phyloP scores from a whole-genome alignment of 2,329 filamentous ascomycete genomes.

The Alternaria sp. region DNA sequence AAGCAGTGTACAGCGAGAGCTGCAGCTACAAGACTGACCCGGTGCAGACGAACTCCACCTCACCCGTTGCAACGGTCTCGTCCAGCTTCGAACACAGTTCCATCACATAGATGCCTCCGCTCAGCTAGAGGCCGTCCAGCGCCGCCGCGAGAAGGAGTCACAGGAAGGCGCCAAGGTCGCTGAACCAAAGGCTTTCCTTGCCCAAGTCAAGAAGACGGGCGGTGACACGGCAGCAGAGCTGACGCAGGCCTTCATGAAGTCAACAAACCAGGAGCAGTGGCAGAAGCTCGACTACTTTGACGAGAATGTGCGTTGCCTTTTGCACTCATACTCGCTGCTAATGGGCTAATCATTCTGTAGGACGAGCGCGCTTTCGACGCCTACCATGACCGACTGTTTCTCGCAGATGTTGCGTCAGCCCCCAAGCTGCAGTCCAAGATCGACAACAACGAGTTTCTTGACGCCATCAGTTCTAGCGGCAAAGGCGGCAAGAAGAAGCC shows the following conservation, averaged over 20 bases:
- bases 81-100: constrained; percentile 89
- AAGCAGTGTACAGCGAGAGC: constrained; percentile 45
- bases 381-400: constrained; percentile 77
- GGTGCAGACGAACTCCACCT: constrained; percentile 80
- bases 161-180: constrained; percentile 54
- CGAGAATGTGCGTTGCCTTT: constrained; percentile 68
- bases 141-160: constrained; percentile 57
- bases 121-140: constrained; percentile 70
- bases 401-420: constrained; percentile 54
- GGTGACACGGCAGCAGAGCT: constrained; percentile 73
- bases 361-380: constrained; percentile 76
- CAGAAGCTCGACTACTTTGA: constrained; percentile 80
- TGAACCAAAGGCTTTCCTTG: constrained; percentile 80
- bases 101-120: constrained; percentile 88
- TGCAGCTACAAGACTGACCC: constrained; percentile 14
- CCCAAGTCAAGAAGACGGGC: constrained; percentile 81
- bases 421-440: constrained; percentile 64
- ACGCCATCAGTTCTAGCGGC: constrained; percentile 66
- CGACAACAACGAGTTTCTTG: constrained; percentile 67
- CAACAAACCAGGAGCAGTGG: constrained; percentile 86
- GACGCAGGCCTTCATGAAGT: constrained; percentile 78
- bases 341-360: constrained; percentile 34
- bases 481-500: constrained; percentile 53
- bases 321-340: constrained; percentile 11
- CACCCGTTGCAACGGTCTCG: constrained; percentile 81